Evolutionary conservation across 2,329 filamentous ascomycete species (phyloP).

Genomic region (Aspergillus pseudonomiae): DNA sequence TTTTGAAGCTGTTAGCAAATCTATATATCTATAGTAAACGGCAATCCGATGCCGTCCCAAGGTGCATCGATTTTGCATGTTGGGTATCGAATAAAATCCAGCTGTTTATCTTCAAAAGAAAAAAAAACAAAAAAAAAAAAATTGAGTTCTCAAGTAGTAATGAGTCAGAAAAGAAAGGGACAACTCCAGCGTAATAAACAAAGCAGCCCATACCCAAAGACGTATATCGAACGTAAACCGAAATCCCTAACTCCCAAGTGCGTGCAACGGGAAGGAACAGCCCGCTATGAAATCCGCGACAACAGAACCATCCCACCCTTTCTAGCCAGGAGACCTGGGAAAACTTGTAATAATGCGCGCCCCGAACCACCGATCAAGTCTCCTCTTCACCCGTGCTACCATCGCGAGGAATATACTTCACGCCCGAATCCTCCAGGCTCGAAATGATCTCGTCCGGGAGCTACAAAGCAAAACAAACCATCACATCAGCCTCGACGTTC

Average conservation of each 20-base stretch:
- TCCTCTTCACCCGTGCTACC: slow-evolving; percentile 52
- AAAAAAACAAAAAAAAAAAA: background rate
- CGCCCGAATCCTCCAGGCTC: slow-evolving; percentile 60
- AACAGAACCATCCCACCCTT: background rate
- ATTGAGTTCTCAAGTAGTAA: background rate
- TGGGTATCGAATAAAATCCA: slow-evolving; percentile 11
- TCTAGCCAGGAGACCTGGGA: background rate
- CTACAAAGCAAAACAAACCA: slow-evolving; percentile 28
- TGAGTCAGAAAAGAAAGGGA: background rate
- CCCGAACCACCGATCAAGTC: slow-evolving; percentile 22
- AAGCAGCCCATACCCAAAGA: background rate
- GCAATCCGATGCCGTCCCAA: slow-evolving; percentile 8
- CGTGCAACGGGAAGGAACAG: slow-evolving; percentile 5
- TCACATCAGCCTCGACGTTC: background rate
- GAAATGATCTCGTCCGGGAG: slow-evolving; percentile 61
- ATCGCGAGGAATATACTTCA: slow-evolving; percentile 64
- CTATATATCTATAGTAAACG: slow-evolving; percentile 1
- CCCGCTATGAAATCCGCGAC: background rate
- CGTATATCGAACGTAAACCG: background rate
- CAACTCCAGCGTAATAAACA: slow-evolving; percentile 7
- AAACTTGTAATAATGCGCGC: background rate
- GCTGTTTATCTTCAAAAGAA: background rate
- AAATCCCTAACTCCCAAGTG: slow-evolving; percentile 8
- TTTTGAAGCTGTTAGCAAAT: background rate
- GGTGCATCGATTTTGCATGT: slow-evolving; percentile 1